A percentile compares a stretch with the other conserved stretches of the same genome.
phyloP scores from a whole-genome alignment of 2,329 filamentous ascomycete genomes.

The Thielaviopsis cerberus region DNA sequence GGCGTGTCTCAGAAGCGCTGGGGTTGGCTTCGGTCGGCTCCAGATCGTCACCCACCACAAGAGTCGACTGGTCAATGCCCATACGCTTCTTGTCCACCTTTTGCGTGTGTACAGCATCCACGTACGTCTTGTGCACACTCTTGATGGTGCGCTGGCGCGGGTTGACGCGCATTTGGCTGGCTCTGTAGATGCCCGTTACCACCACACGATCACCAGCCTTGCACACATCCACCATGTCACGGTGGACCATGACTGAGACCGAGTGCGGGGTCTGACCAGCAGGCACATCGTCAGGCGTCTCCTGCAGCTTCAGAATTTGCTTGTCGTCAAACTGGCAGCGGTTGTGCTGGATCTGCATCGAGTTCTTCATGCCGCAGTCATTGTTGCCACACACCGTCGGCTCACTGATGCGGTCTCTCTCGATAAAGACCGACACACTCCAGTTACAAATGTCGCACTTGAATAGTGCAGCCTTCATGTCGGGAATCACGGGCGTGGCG shows the following conservation, averaged over 20 bases:
- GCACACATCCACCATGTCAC: constrained; percentile 92
- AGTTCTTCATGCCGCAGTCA: constrained; percentile 70
- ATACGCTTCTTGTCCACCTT: constrained; percentile 92
- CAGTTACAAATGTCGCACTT: constrained; percentile 86
- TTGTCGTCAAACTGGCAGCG: constrained; percentile 89
- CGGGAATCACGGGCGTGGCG: constrained; percentile 86
- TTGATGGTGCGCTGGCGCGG: constrained; percentile 83
- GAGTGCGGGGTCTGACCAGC: constrained; percentile 95
- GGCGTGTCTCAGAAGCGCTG: constrained; percentile 43
- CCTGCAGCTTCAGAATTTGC: constrained; percentile 95
- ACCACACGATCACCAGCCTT: constrained; percentile 93
- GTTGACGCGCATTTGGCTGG: constrained; percentile 83
- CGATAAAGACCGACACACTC: constrained; percentile 74
- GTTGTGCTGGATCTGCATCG: constrained; percentile 97
- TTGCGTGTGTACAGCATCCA: constrained; percentile 87
- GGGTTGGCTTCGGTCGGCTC: constrained; percentile 24
- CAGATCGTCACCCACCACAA: constrained; percentile 50
- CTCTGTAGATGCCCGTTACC: constrained; percentile 91
- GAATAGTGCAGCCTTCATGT: constrained; percentile 99
- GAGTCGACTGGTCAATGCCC: constrained; percentile 74
- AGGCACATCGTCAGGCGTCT: constrained; percentile 86
- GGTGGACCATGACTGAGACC: constrained; percentile 87
- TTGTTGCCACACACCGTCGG: constrained; percentile 74
- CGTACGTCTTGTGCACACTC: constrained; percentile 92
- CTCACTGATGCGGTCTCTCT: constrained; percentile 89